A percentile compares a stretch with the other conserved stretches of the same genome.
Conservation (phyloP, 176 grass and related monocot genomes). For the Oryza punctata region DNA sequence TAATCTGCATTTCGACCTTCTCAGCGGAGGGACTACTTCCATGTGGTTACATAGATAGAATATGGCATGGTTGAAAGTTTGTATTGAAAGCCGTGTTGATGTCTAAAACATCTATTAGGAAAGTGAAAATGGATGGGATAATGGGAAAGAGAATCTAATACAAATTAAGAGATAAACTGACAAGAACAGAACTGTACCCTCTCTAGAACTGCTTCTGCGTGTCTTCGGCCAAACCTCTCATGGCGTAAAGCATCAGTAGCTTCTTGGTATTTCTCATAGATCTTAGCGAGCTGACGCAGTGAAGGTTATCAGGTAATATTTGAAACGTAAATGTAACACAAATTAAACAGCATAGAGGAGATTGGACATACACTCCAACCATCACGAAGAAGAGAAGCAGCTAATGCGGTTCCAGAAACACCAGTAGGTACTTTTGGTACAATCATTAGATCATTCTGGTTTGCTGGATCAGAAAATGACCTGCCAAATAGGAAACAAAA, state of each 20-base stretch:
- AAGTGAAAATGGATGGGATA: neutral
- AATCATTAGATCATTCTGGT: constrained; percentile 61
- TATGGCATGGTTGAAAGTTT: neutral
- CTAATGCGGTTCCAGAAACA: constrained; percentile 96
- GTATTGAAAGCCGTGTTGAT: neutral
- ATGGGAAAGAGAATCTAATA: neutral
- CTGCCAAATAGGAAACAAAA: constrained; percentile 45
- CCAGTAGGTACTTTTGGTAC: constrained; percentile 76
- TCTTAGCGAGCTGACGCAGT: constrained; percentile 80
- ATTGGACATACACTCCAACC: constrained; percentile 90
- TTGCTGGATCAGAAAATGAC: constrained; percentile 49
- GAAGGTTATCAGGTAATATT: constrained; percentile 34
- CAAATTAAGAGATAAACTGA: constrained; percentile 25
- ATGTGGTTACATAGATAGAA: neutral
- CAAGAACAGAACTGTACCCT: constrained; percentile 57
- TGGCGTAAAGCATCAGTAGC: constrained; percentile 88
- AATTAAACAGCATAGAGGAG: constrained; percentile 20
- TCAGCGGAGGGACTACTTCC: neutral
- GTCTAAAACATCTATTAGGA: neutral
- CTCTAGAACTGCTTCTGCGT: constrained; percentile 90
- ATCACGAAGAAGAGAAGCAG: constrained; percentile 89
- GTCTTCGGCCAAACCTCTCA: constrained; percentile 83
- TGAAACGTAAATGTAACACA: constrained; percentile 6
- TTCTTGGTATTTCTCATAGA: constrained; percentile 99
- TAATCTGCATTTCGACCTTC: neutral